phyloP scores from a whole-genome alignment of 306 rosid species.

The Quercus glauca region DNA sequence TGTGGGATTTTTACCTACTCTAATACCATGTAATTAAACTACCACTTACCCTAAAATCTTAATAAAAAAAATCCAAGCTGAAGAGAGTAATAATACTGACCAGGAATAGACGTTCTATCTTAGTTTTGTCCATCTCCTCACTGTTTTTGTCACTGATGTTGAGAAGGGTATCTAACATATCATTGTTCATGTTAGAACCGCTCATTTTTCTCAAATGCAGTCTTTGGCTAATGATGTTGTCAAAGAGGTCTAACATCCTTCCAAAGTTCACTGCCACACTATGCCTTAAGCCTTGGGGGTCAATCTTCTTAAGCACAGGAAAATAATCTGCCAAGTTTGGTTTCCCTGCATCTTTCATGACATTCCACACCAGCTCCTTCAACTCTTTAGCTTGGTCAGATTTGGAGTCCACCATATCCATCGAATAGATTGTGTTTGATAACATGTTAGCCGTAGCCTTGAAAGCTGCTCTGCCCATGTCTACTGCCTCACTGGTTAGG shows the following conservation, averaged over 20 bases:
- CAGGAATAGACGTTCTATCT: conserved; percentile 6
- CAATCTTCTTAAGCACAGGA: too few relatives aligned
- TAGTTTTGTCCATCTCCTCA: conserved; percentile 7
- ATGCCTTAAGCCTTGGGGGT: too few relatives aligned
- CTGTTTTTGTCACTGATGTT: neutral
- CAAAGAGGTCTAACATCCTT: neutral
- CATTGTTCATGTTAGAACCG: neutral
- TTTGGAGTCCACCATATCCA: neutral
- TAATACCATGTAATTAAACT: too few relatives aligned
- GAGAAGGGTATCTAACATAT: conserved; percentile 6
- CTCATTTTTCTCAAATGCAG: neutral
- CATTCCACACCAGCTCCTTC: neutral
- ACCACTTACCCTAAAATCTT: neutral
- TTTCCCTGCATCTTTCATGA: neutral
- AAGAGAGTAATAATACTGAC: neutral
- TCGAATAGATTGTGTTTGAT: neutral
- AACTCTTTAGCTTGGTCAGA: neutral
- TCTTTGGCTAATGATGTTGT: conserved; percentile 2
- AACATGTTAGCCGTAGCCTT: neutral
- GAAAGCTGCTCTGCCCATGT: conserved; percentile 16
- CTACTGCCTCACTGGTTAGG: neutral
- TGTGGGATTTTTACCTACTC: neutral
- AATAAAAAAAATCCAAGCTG: neutral
- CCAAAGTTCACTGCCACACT: neutral
- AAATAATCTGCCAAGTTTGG: neutral